These are phyloP conservation scores for Maudiozyma saulgeensis DNA, from an alignment of 805 yeast genomes.

Conservation along the genomic window DNA sequence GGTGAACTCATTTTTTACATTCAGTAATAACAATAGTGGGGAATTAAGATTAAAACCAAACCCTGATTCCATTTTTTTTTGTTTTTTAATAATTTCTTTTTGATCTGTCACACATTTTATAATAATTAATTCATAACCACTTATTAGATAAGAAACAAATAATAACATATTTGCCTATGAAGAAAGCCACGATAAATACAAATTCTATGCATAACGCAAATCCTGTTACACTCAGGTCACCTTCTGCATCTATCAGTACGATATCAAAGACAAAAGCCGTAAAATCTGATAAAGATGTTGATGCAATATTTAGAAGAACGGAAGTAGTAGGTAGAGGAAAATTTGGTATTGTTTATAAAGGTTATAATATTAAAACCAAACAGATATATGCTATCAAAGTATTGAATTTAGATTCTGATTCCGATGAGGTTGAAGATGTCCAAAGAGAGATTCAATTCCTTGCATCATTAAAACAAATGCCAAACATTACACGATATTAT, in stretches of 20 bases:
- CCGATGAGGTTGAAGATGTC: conserved; percentile 90
- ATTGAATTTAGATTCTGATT: conserved; percentile 80
- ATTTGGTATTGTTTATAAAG: conserved; percentile 94
- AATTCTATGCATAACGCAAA: neutral
- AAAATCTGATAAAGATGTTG: conserved; percentile 16
- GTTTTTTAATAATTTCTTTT: too few relatives aligned
- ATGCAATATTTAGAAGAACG: conserved; percentile 55
- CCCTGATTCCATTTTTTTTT: too few relatives aligned
- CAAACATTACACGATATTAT: conserved; percentile 88
- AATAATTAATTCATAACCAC: neutral
- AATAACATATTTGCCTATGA: neutral
- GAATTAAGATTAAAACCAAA: too few relatives aligned
- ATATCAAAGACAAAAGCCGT: neutral
- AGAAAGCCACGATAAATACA: neutral
- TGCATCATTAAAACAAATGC: conserved; percentile 69
- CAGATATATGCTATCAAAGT: conserved; percentile 89
- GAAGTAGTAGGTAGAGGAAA: conserved; percentile 94
- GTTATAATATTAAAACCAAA: conserved; percentile 56
- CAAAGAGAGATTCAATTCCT: conserved; percentile 87
- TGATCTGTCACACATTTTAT: neutral
- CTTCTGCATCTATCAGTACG: neutral
- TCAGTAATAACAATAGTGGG: too few relatives aligned
- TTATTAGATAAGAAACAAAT: neutral
- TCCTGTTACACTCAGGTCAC: neutral
- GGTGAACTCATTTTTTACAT: too few relatives aligned